Conservation (phyloP, 495 filamentous ascomycete species). For the Evansstolkia leycettana region DNA sequence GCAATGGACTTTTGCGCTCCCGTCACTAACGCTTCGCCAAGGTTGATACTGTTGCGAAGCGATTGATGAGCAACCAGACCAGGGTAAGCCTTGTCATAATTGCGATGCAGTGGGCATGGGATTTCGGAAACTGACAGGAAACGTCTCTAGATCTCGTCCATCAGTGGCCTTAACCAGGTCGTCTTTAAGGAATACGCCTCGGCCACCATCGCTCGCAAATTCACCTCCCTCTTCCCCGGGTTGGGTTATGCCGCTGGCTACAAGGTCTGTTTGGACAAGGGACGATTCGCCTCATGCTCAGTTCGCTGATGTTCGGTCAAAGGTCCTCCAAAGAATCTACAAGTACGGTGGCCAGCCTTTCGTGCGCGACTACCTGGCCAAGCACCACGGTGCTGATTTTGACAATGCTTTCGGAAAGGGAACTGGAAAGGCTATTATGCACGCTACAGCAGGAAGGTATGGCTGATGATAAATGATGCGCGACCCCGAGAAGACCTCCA, state of each 20-base stretch:
- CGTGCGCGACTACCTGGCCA: slow-evolving; percentile 77
- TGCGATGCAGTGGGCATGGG: background rate
- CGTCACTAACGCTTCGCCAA: slow-evolving; percentile 24
- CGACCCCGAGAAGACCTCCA: too few relatives aligned
- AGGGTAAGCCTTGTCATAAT: slow-evolving; percentile 35
- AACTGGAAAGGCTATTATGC: slow-evolving; percentile 95
- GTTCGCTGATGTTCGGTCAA: slow-evolving; percentile 4
- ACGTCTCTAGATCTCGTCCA: slow-evolving; percentile 41
- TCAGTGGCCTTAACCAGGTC: slow-evolving; percentile 63
- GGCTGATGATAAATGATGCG: slow-evolving; percentile 2
- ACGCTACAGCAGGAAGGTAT: slow-evolving; percentile 87
- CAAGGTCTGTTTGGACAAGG: slow-evolving; percentile 48
- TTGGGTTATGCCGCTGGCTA: slow-evolving; percentile 96
- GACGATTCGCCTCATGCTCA: slow-evolving; percentile 1
- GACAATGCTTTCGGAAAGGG: slow-evolving; percentile 87
- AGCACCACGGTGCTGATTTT: slow-evolving; percentile 70
- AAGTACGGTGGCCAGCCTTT: slow-evolving; percentile 98
- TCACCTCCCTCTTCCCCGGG: slow-evolving; percentile 92
- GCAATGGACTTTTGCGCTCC: background rate
- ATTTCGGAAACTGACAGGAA: slow-evolving; percentile 5
- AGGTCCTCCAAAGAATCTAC: slow-evolving; percentile 90
- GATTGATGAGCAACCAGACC: slow-evolving; percentile 96
- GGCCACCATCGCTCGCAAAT: slow-evolving; percentile 58
- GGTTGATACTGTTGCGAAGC: slow-evolving; percentile 97
- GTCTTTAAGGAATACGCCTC: slow-evolving; percentile 86